Evolutionary conservation across 108 stramenopile species (phyloP).

Genomic region (Mediolabrus comicus): DNA sequence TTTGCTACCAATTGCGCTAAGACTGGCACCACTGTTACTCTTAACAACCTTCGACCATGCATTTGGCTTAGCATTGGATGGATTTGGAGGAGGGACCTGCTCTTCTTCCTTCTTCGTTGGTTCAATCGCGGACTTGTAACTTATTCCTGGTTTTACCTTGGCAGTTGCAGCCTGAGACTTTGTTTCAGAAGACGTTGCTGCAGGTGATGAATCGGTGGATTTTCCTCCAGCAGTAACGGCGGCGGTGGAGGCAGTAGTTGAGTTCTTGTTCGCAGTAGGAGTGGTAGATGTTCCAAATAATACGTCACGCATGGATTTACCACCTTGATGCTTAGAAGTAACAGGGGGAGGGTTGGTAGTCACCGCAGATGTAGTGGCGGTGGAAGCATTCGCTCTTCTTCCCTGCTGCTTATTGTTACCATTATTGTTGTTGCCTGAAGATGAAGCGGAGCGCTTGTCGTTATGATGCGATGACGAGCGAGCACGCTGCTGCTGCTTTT

Average conservation of each 20-base stretch:
- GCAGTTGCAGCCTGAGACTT: slow-evolving; percentile 10
- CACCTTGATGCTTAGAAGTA: background rate
- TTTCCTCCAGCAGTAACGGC: background rate
- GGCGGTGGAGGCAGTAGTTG: background rate
- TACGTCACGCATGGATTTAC: slow-evolving; percentile 30
- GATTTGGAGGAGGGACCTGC: background rate
- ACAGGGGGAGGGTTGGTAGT: slow-evolving; percentile 7
- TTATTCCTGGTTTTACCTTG: slow-evolving; percentile 41
- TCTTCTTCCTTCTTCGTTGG: slow-evolving; percentile 13
- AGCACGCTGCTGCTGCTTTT: background rate
- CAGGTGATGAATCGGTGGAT: background rate
- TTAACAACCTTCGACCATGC: slow-evolving; percentile 13
- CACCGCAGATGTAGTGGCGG: background rate
- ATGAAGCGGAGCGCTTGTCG: slow-evolving; percentile 15
- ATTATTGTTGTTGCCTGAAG: background rate
- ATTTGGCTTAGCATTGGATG: slow-evolving; percentile 14
- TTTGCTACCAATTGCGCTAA: background rate
- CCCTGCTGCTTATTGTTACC: slow-evolving; percentile 21
- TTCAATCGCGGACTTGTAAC: slow-evolving; percentile 49
- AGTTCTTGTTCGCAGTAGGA: background rate
- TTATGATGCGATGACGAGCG: slow-evolving; percentile 1
- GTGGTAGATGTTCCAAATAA: slow-evolving; percentile 11
- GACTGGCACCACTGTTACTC: background rate
- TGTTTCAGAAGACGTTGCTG: background rate
- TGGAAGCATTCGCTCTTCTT: slow-evolving; percentile 6